Base-by-base conservation (phyloP, 176 grass and related monocot genomes). In the Musa acuminata region DNA sequence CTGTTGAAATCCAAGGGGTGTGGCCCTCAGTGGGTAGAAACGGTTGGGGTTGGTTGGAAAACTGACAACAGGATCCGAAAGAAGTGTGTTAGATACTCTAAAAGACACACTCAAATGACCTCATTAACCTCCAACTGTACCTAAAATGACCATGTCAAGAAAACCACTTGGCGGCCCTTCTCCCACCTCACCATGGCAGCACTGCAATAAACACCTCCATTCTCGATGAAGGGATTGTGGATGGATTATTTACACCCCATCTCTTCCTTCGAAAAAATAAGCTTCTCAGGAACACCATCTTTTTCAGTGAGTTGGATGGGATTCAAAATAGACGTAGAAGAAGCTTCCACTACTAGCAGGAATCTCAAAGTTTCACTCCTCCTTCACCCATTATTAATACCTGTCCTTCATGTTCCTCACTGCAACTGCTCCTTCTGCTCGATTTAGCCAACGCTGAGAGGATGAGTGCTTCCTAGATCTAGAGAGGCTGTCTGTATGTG, bases 21-120 rank as follows among this genome's bases (percentile, higher is more conserved):
- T 20, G n/a, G 53, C 13, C 55, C 20, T 48, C 27, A 14, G 77
- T 81, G 76, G 81, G 72, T 72, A 58, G 51, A 52, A 87, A 80
- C 76, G 49, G 80, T 83, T 87, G 85, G 75, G 69, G 60, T 87
- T 80, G 85, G 80, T 83, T 75, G 74, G 85, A 87, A 80, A 62
- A 43, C 16, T 62, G 10, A 51, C 25, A 67, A 9, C 50, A 66
- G 16, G 76, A 81, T 78, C 70, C 2, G 4, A 10, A 27, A 8
- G 35, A 75, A 43, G 21, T 73, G 71, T 55, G 51, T 55, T 51
- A 7, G 51, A 26, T 55, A 9, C 71, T 73, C 51, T 55, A 27
- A 55, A 50, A 19, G 12, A 19, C 25, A n/a, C n/a, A 0, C 67
- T 70, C 14, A 50, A 51, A 51, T 70, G 35, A 70, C 67, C 17